Evolutionary conservation across 1,284 basidiomycete genomes (phyloP).

Genomic region (Xerocomus cyaneibrunnescens): DNA sequence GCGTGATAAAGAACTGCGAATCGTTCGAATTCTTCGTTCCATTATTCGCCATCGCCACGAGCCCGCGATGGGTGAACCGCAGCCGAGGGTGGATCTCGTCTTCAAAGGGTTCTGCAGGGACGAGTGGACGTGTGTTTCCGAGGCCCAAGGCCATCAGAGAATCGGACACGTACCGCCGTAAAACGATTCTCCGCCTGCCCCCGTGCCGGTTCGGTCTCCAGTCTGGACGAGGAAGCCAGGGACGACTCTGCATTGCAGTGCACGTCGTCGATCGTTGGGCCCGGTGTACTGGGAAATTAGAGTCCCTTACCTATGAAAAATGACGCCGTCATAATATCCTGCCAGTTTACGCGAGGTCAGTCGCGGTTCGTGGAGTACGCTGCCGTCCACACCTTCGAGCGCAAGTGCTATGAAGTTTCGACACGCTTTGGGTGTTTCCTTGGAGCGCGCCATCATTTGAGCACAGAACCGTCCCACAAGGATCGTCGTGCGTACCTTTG

Average conservation of each 20-base stretch:
- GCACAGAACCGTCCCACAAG: not conserved
- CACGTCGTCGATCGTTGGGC: not conserved
- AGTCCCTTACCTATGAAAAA: constrained; percentile 79
- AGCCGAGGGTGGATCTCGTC: constrained; percentile 94
- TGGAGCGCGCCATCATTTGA: not conserved
- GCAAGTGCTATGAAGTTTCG: constrained; percentile 89
- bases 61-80: constrained; percentile 79
- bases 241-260: constrained; percentile 54
- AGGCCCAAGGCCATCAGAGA: not conserved
- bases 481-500: constrained; percentile 55
- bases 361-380: constrained; percentile 15
- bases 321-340: constrained; percentile 96
- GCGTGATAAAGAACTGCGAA: constrained; percentile 89
- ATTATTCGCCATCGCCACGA: constrained; percentile 94
- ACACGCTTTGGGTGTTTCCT: constrained; percentile 93
- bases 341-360: constrained; percentile 11
- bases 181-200: constrained; percentile 88
- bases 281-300: not conserved
- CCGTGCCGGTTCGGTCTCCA: constrained; percentile 93
- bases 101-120: constrained; percentile 74
- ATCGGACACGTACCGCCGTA: constrained; percentile 68
- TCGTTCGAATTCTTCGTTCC: constrained; percentile 84
- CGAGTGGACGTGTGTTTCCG: not conserved
- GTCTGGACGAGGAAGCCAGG: constrained; percentile 92
- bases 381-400: constrained; percentile 74